phyloP scores from a whole-genome alignment of 78 protist species.

The Parvularia atlantis region DNA sequence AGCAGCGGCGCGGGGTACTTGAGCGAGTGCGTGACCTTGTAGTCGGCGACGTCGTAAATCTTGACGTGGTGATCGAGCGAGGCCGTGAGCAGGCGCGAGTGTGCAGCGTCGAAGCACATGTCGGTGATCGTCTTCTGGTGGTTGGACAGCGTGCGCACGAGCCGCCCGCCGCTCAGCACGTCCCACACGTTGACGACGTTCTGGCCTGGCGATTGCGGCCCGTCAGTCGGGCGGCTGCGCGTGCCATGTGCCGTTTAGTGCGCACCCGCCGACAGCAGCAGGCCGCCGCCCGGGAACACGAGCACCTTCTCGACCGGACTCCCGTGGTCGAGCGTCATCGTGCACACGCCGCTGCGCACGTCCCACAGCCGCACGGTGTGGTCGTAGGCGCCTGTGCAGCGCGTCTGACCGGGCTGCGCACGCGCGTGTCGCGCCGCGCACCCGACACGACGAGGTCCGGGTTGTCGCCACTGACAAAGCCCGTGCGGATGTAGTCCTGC shows the following conservation, averaged over 20 bases:
- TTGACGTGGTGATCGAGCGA: constrained; percentile 32
- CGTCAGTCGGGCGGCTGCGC: too few relatives aligned
- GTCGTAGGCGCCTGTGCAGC: constrained; percentile 33
- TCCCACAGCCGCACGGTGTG: constrained; percentile 57
- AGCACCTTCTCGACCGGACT: constrained; percentile 35
- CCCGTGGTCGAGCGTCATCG: constrained; percentile 32
- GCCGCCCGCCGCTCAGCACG: constrained; percentile 26
- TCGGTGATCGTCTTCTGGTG: constrained; percentile 45
- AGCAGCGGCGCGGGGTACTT: constrained; percentile 22
- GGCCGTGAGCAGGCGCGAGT: constrained; percentile 17
- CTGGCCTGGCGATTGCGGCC: too few relatives aligned
- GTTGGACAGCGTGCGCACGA: neutral
- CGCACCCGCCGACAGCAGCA: constrained; percentile 12
- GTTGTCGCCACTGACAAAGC: neutral
- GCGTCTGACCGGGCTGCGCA: neutral
- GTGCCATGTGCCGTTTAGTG: neutral
- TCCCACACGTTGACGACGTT: constrained; percentile 22
- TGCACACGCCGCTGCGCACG: neutral
- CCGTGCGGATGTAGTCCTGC: constrained; percentile 24
- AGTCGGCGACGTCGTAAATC: constrained; percentile 11
- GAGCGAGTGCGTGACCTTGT: constrained; percentile 10
- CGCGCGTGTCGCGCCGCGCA: neutral
- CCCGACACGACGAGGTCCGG: constrained; percentile 3
- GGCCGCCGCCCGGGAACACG: constrained; percentile 22
- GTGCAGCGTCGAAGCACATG: neutral